These are phyloP conservation scores for Nakazawaea sp. DNA, from an alignment of 805 yeast species.

Conservation along the genomic window DNA sequence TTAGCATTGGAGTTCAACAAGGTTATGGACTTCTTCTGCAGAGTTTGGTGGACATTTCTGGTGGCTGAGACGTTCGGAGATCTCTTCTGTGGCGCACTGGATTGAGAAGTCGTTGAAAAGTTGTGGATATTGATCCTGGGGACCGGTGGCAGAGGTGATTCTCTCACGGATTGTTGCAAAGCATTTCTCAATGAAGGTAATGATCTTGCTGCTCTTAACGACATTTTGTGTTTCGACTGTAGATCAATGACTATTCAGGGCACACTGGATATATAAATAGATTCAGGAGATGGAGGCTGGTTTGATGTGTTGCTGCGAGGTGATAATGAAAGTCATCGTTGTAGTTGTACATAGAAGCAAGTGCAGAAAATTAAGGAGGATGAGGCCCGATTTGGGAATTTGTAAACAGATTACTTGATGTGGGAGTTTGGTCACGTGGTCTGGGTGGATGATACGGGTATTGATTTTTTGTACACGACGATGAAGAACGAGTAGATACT, in stretches of 20 bases:
- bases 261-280: too few species aligned
- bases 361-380: too few species aligned
- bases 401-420: too few species aligned
- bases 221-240: too few species aligned
- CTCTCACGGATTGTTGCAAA: slow-evolving; percentile 18
- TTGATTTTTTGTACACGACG: too few species aligned
- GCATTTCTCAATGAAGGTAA: slow-evolving; percentile 24
- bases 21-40: slow-evolving; percentile 23
- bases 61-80: neutral
- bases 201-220: slow-evolving; percentile 27
- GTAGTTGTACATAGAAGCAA: too few species aligned
- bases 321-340: too few species aligned
- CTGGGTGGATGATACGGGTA: too few species aligned
- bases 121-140: slow-evolving; percentile 1
- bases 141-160: neutral
- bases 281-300: too few species aligned
- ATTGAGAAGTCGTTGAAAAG: slow-evolving; percentile 11
- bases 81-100: neutral
- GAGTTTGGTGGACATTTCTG: slow-evolving; percentile 27
- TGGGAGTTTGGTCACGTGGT: neutral
- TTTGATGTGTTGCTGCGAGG: too few species aligned
- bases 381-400: neutral
- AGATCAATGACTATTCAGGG: too few species aligned
- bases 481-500: too few species aligned
- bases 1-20: slow-evolving; percentile 16